Conservation (phyloP, 495 filamentous ascomycete species). For the Lasiosphaeria miniovina region DNA sequence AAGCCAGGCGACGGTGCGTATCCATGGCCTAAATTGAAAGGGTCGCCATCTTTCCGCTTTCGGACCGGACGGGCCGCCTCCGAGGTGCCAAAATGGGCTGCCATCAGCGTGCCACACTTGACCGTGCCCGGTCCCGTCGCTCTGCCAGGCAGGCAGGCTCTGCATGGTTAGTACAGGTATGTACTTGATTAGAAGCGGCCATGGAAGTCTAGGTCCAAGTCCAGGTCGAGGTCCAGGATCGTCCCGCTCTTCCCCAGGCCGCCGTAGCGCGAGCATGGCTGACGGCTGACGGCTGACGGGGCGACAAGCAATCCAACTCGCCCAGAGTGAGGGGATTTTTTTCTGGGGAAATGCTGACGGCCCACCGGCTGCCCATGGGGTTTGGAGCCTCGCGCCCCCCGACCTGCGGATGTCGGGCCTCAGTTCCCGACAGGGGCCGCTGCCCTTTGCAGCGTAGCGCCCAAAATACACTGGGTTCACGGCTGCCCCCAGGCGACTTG, state of each 20-base stretch:
- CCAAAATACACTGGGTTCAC: not conserved
- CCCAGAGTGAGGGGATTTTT: too few species aligned
- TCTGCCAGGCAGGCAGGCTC: not conserved
- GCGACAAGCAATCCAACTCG: too few species aligned
- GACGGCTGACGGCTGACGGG: too few species aligned
- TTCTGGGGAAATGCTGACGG: too few species aligned
- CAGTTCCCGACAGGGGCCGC: slow-evolving; percentile 2
- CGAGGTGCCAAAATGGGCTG: slow-evolving; percentile 24
- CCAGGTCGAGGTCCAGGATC: too few species aligned
- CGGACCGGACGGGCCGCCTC: slow-evolving; percentile 23
- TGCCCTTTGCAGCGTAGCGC: not conserved
- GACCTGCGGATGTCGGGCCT: slow-evolving; percentile 6
- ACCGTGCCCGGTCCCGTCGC: not conserved
- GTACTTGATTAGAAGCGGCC: slow-evolving; percentile 5
- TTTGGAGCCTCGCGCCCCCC: not conserved
- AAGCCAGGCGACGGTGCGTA: slow-evolving; percentile 3
- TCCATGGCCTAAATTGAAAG: not conserved
- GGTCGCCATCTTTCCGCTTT: slow-evolving; percentile 5
- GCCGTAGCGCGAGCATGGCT: too few species aligned
- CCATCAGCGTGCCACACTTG: slow-evolving; percentile 11
- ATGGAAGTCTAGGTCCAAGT: too few species aligned
- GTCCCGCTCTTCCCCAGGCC: too few species aligned
- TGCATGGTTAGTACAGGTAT: not conserved
- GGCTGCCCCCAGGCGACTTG: not conserved
- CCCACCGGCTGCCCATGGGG: not conserved